These are phyloP conservation scores for Metschnikowia picachoensis DNA, from an alignment of 805 yeast genomes.

Conservation along the genomic window DNA sequence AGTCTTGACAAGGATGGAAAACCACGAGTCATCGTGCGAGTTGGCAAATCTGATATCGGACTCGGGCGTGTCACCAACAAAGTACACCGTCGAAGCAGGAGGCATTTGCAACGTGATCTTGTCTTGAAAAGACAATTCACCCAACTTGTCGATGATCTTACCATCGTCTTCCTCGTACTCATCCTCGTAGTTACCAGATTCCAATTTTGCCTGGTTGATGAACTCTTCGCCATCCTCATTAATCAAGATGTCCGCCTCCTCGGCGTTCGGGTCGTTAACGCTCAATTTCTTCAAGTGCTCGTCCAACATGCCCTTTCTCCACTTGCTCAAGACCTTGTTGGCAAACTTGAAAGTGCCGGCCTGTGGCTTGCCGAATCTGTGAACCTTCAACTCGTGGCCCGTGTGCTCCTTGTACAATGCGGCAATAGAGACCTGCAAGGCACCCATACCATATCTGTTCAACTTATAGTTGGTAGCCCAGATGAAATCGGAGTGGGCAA, in stretches of 20 bases:
- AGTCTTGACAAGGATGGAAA: slow-evolving; percentile 78
- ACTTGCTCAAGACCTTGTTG: slow-evolving; percentile 64
- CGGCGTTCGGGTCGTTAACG: slow-evolving; percentile 41
- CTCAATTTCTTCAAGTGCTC: slow-evolving; percentile 60
- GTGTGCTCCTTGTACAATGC: slow-evolving; percentile 83
- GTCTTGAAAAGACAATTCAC: slow-evolving; percentile 27
- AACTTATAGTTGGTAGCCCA: slow-evolving; percentile 88
- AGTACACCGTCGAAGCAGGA: slow-evolving; percentile 81
- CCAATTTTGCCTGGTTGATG: slow-evolving; percentile 41
- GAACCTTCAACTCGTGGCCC: slow-evolving; percentile 73
- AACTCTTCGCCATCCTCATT: slow-evolving; percentile 44
- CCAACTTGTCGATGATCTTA: slow-evolving; percentile 24
- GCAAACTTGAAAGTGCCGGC: slow-evolving; percentile 83
- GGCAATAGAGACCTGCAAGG: slow-evolving; percentile 82
- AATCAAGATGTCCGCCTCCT: slow-evolving; percentile 40
- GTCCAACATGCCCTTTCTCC: slow-evolving; percentile 77
- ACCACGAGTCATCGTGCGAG: slow-evolving; percentile 82
- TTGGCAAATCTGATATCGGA: slow-evolving; percentile 85
- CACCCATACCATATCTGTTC: slow-evolving; percentile 92
- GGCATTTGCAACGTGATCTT: slow-evolving; percentile 57
- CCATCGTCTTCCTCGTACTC: slow-evolving; percentile 29
- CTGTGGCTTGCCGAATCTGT: slow-evolving; percentile 88
- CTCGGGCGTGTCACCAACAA: slow-evolving; percentile 89
- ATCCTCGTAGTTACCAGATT: slow-evolving; percentile 28
- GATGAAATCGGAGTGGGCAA: slow-evolving; percentile 88